These are phyloP conservation scores for Camelina neglecta DNA, from an alignment of 345 rosid species.

Conservation along the genomic window DNA sequence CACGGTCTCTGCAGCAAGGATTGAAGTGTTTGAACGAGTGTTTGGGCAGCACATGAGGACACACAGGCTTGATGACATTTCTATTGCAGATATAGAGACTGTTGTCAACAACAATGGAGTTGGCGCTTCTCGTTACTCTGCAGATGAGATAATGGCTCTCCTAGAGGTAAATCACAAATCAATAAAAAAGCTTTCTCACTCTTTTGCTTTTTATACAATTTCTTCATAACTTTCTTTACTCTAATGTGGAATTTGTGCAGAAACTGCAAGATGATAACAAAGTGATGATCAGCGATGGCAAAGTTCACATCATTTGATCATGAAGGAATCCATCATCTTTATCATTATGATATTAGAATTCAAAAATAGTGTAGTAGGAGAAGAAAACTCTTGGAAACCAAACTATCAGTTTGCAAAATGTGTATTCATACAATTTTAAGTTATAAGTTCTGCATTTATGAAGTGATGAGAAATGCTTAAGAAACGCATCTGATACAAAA, in stretches of 20 bases:
- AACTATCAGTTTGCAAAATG: not conserved
- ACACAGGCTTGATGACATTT: conserved; percentile 66
- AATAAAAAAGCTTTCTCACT: not conserved
- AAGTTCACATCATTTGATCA: conserved; percentile 68
- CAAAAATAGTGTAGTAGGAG: not conserved
- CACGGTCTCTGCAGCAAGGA: conserved; percentile 62
- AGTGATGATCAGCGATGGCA: conserved; percentile 83
- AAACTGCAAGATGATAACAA: conserved; percentile 90
- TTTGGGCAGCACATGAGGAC: conserved; percentile 88
- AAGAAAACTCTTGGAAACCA: conserved; percentile 15
- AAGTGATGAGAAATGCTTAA: not conserved
- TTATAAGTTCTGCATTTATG: conserved; percentile 3
- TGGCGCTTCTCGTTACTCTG: conserved; percentile 58
- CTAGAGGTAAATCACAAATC: conserved; percentile 60
- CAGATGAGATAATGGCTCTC: conserved; percentile 67
- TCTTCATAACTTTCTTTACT: not conserved
- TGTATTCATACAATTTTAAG: not conserved
- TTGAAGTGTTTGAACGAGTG: conserved; percentile 69
- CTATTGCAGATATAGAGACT: conserved; percentile 73
- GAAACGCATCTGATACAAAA: not conserved
- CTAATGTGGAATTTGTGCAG: conserved; percentile 50
- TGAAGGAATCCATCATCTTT: not conserved
- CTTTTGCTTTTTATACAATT: conserved; percentile 16
- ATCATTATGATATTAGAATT: conserved; percentile 1
- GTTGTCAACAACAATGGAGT: conserved; percentile 60